These are phyloP conservation scores for Neurospora sp. DNA, from an alignment of 495 filamentous ascomycete species.

Conservation along the genomic window DNA sequence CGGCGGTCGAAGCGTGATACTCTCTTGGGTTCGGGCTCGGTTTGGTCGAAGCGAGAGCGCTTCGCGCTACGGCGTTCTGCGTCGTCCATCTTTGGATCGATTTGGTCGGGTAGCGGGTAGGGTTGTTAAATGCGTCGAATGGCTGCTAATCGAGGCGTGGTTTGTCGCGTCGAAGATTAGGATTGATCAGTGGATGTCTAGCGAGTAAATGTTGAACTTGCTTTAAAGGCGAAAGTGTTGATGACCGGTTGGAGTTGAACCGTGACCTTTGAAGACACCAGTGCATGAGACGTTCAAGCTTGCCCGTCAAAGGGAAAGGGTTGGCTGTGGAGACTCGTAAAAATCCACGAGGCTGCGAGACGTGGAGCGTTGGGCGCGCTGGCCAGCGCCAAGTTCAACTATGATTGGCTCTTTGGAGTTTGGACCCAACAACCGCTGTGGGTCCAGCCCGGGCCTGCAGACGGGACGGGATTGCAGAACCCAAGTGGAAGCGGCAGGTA, in stretches of 20 bases:
- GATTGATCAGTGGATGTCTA: background rate
- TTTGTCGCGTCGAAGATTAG: background rate
- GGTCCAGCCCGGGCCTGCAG: background rate
- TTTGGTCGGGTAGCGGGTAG: background rate
- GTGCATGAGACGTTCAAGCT: background rate
- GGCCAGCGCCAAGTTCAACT: background rate
- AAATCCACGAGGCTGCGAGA: background rate
- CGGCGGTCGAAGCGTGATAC: constrained; percentile 73
- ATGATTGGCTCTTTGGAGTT: background rate
- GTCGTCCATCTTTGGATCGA: constrained; percentile 54
- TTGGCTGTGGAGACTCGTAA: background rate
- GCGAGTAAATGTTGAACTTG: background rate
- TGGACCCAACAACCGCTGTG: background rate
- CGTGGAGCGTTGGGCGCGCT: background rate
- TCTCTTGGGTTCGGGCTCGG: constrained; percentile 63
- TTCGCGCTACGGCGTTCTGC: constrained; percentile 63
- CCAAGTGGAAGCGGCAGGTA: background rate
- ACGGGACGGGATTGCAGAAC: background rate
- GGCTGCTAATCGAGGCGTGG: background rate
- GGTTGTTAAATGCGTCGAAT: background rate
- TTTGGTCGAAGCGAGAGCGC: constrained; percentile 88
- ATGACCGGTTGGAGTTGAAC: background rate
- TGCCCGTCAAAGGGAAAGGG: background rate
- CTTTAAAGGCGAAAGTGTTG: background rate
- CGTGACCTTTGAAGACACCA: background rate